Percentiles rank a stretch among this genome's conserved stretches.
phyloP scores from a whole-genome alignment of 768 basidiomycete genomes.

The Boletus insuetus region DNA sequence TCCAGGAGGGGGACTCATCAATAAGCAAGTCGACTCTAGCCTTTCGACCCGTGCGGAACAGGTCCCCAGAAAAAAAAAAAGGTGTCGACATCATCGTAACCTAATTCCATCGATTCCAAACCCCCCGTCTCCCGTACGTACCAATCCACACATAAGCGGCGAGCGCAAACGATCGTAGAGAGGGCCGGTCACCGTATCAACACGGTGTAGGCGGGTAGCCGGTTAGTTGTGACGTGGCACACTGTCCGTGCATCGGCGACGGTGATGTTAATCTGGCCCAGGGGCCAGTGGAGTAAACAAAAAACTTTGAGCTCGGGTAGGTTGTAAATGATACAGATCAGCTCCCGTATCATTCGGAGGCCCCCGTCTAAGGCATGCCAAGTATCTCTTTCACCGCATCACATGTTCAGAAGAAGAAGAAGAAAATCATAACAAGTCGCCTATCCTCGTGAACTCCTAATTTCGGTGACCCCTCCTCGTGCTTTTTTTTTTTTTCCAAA shows the following conservation, averaged over 20 bases:
- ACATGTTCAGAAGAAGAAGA: too few relatives aligned
- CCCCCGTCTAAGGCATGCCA: too few relatives aligned
- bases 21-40: neutral
- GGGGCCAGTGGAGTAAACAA: neutral
- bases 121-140: conserved; percentile 9
- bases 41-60: neutral
- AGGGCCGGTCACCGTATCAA: conserved; percentile 18
- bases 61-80: neutral
- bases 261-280: neutral
- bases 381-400: too few relatives aligned
- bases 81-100: too few relatives aligned
- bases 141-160: too few relatives aligned
- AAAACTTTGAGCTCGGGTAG: conserved; percentile 13
- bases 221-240: conserved; percentile 18
- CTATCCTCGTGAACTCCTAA: too few relatives aligned
- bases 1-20: too few relatives aligned
- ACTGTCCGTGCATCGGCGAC: conserved; percentile 11
- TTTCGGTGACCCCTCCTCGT: neutral
- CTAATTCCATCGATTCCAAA: neutral
- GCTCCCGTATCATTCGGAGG: too few relatives aligned
- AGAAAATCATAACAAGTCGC: too few relatives aligned
- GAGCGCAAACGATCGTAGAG: neutral
- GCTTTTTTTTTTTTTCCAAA: neutral
- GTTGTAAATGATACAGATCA: neutral
- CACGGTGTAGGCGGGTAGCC: conserved; percentile 1